Evolutionary conservation across 2,329 filamentous ascomycete species (phyloP), one percentile per base, ranked within the genome.

Genomic region (Podosphaera fusca): DNA sequence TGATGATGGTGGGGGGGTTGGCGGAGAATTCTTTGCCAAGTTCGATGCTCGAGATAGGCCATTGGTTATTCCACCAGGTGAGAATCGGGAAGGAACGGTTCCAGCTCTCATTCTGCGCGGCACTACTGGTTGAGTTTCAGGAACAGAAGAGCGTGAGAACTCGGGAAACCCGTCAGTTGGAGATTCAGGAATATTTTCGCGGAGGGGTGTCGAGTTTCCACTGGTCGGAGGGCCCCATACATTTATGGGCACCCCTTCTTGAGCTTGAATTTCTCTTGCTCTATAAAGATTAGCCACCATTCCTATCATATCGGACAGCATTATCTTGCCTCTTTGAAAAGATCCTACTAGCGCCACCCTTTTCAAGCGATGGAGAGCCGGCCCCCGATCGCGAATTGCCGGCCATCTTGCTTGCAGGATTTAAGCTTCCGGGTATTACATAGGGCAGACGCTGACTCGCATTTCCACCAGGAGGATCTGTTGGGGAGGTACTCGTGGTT

Each of bases 111-210:
- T 84, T 67, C 92, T 82, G 62, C 92, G 81, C 34, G 58, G 79
- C 64, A 84, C 79, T 64, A 84, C 76, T 63, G 84, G 80, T 59
- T 84, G 68, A 58, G 74, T 76, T 61, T 82, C 78, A 61, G 84
- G 78, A 7, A 82, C 76, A 47, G 84, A 77, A 47, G 85, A 76
- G 64, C 82, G 80, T 61, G 84, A 78, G 68, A 95, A 87, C 69
- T 95, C 89, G 58, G 92, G 89, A 65, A 96, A 96, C 63, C 86
- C 90, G 72, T 95, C 90, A 62, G 85, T 92, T 36, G 92, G 92
- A 40, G 90, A 95, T 72, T 98, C 92, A 61, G 90, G 89, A 60
- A 98, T 96, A 62, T 90, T 95, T 73, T 96, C 92, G 66, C 92
- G 87, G 55, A 98, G 78, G 63, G 92, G 92, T 47, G 90, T 95